A percentile compares a stretch with the other conserved stretches of the same genome.
These are phyloP conservation scores for Castanea sativa DNA, from an alignment of 306 rosid species.

Conservation along the genomic window DNA sequence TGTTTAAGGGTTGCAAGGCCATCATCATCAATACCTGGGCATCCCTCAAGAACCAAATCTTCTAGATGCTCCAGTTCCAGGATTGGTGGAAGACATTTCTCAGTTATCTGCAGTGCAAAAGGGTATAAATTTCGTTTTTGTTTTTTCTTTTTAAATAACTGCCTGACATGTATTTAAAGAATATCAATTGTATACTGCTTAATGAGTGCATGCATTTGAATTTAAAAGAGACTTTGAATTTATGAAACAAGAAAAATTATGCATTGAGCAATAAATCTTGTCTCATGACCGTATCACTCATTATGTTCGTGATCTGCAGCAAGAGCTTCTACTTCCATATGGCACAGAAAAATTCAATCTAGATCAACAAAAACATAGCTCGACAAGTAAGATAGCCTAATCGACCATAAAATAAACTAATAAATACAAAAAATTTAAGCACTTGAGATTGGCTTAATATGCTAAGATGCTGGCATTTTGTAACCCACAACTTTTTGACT, in stretches of 20 bases:
- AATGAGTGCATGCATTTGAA: neutral
- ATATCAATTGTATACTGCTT: neutral
- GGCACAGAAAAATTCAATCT: neutral
- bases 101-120: conserved; percentile 36
- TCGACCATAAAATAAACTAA: neutral
- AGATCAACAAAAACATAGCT: neutral
- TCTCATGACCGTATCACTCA: neutral
- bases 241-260: neutral
- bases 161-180: neutral
- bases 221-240: neutral
- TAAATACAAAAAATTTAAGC: neutral
- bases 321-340: neutral
- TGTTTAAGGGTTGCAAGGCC: conserved; percentile 30
- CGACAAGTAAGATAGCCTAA: neutral
- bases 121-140: neutral
- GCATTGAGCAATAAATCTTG: neutral
- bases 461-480: neutral
- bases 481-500: neutral
- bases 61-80: conserved; percentile 40
- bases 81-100: conserved; percentile 39
- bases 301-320: neutral
- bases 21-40: conserved; percentile 48
- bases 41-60: conserved; percentile 49
- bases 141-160: neutral
- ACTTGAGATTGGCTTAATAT: neutral